These are phyloP conservation scores for Lactuca sativa DNA, from an alignment of 129 eudicot genomes.

Conservation along the genomic window DNA sequence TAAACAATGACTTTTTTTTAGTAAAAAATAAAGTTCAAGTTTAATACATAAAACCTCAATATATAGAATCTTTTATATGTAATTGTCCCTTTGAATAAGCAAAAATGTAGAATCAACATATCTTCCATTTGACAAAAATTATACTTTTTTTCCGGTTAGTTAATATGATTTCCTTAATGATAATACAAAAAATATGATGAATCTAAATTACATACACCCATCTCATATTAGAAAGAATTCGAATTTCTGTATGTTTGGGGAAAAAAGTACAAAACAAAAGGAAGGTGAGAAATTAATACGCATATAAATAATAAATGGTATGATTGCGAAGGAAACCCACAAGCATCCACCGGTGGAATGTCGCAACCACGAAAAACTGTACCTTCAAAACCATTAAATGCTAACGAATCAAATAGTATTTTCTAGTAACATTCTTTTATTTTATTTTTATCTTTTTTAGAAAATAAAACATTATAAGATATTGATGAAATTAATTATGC, in stretches of 20 bases:
- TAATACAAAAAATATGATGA: not conserved
- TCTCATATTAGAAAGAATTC: not conserved
- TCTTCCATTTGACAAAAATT: too few species aligned
- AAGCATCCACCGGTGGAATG: constrained; percentile 36
- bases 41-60: too few species aligned
- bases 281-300: not conserved
- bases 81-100: too few species aligned
- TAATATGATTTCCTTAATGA: not conserved
- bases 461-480: not conserved
- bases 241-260: not conserved
- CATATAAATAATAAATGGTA: constrained; percentile 9
- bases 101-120: too few species aligned
- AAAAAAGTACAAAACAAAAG: constrained; percentile 8
- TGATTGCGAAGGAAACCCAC: constrained; percentile 31
- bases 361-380: constrained; percentile 38
- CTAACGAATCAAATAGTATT: constrained; percentile 3
- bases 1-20: too few species aligned
- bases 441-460: not conserved
- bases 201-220: not conserved
- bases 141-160: not conserved
- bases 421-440: not conserved
- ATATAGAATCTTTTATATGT: too few species aligned
- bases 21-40: too few species aligned
- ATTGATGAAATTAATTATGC: not conserved
- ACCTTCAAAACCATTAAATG: constrained; percentile 17